phyloP scores from a whole-genome alignment of 805 yeast genomes.

The Scheffersomyces amazonensis region DNA sequence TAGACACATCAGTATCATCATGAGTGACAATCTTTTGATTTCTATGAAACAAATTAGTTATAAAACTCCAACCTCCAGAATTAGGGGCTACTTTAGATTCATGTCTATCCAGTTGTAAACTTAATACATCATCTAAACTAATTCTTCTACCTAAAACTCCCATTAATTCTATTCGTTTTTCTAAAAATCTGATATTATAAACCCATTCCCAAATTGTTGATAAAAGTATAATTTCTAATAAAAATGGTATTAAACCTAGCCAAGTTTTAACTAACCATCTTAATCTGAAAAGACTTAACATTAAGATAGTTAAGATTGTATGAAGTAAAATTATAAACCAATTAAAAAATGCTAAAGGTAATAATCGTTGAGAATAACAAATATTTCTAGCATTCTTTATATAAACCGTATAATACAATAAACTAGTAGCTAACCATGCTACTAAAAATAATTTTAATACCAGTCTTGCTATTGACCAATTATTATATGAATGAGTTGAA shows the following conservation, averaged over 20 bases:
- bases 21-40: slow-evolving; percentile 2
- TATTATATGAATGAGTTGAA: neutral
- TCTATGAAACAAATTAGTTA: neutral
- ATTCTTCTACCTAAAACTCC: slow-evolving; percentile 63
- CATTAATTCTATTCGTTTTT: slow-evolving; percentile 46
- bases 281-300: slow-evolving; percentile 20
- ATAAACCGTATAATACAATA: slow-evolving; percentile 36
- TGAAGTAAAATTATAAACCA: slow-evolving; percentile 40
- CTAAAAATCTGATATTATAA: slow-evolving; percentile 49
- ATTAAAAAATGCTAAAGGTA: slow-evolving; percentile 49
- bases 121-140: slow-evolving; percentile 41
- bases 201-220: slow-evolving; percentile 69
- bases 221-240: slow-evolving; percentile 47
- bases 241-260: slow-evolving; percentile 36
- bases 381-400: slow-evolving; percentile 35
- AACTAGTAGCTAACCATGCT: slow-evolving; percentile 27
- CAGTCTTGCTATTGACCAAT: slow-evolving; percentile 25
- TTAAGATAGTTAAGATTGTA: slow-evolving; percentile 23
- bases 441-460: slow-evolving; percentile 25
- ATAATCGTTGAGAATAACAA: slow-evolving; percentile 43
- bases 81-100: neutral
- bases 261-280: slow-evolving; percentile 50
- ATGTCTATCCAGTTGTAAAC: slow-evolving; percentile 5
- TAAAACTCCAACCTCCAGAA: neutral
- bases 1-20: slow-evolving; percentile 4